Percentiles rank a stretch among this genome's conserved stretches.
These are phyloP conservation scores for Coemansia reversa DNA, from an alignment of 192 early-diverging fungal species.

Conservation along the genomic window DNA sequence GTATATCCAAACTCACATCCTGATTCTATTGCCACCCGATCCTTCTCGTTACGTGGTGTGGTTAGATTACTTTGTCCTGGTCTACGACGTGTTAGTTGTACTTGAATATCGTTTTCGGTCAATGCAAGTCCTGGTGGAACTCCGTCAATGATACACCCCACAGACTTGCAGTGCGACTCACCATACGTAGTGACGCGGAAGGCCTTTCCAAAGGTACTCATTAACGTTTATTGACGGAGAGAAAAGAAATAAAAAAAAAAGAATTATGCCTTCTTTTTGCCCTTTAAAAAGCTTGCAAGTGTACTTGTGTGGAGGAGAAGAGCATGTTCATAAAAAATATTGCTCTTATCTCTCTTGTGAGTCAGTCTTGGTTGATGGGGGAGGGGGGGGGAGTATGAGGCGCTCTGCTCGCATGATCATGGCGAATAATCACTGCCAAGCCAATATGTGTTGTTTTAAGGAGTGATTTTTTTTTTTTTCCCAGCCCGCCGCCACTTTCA, in stretches of 20 bases:
- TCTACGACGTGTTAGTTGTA: slow-evolving; percentile 85
- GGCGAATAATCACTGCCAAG: no score
- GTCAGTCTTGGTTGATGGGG: not conserved
- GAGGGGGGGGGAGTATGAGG: not conserved
- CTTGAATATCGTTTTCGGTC: slow-evolving; percentile 89
- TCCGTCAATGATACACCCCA: slow-evolving; percentile 95
- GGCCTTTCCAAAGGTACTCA: slow-evolving; percentile 82
- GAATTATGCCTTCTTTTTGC: no score
- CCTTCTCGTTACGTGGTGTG: slow-evolving; percentile 97
- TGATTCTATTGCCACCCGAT: slow-evolving; percentile 86
- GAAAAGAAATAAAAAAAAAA: not conserved
- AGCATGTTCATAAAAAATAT: not conserved
- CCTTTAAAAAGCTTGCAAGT: not conserved
- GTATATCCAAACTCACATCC: slow-evolving; percentile 92
- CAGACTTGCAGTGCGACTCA: slow-evolving; percentile 98
- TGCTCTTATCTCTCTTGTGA: not conserved
- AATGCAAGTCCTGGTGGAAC: slow-evolving; percentile 91
- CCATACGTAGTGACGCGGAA: slow-evolving; percentile 94
- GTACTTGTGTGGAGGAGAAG: not conserved
- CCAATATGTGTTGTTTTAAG: no score
- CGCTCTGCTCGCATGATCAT: no score
- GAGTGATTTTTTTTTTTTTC: no score
- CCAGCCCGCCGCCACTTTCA: no score
- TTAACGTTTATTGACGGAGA: slow-evolving; percentile 14
- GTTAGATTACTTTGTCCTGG: slow-evolving; percentile 96